phyloP scores from a whole-genome alignment of 2,329 filamentous ascomycete species.

The Exophiala lecanii-corni region DNA sequence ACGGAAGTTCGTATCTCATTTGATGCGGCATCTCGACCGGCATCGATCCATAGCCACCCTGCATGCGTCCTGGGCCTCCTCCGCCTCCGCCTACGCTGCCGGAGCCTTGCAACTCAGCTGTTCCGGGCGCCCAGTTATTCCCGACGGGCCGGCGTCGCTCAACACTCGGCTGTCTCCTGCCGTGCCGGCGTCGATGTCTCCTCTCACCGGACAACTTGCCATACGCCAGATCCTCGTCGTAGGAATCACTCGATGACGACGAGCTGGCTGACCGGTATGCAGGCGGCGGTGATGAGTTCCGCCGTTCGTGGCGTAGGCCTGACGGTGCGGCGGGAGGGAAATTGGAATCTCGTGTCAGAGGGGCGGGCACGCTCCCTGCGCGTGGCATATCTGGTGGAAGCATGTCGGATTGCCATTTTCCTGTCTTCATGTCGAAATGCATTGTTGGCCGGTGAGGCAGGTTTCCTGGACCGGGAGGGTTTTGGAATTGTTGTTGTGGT shows the following conservation, averaged over 20 bases:
- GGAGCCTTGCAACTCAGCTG: background rate
- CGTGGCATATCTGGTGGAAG: conserved; percentile 12
- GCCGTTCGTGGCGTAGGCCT: background rate
- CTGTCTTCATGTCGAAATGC: conserved; percentile 16
- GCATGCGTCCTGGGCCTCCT: background rate
- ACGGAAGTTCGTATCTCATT: background rate
- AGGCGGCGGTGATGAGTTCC: background rate
- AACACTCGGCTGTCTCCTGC: background rate
- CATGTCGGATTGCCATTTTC: conserved; percentile 11
- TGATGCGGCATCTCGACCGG: conserved; percentile 3
- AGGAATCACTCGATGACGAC: background rate
- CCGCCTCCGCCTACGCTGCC: background rate
- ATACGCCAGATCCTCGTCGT: background rate
- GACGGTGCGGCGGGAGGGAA: background rate
- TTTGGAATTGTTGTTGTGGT: background rate
- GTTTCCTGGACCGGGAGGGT: conserved; percentile 5
- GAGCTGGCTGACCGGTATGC: background rate
- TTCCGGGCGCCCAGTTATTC: too few relatives aligned
- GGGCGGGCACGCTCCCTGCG: background rate
- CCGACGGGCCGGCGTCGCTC: background rate
- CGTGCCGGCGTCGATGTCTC: background rate
- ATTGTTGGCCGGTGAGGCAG: conserved; percentile 5
- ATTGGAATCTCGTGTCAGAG: background rate
- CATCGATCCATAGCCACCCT: background rate
- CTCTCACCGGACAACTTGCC: background rate